Evolutionary conservation across 768 basidiomycete species (phyloP), one percentile per base, ranked within the genome.

Genomic region (Russula sp.): DNA sequence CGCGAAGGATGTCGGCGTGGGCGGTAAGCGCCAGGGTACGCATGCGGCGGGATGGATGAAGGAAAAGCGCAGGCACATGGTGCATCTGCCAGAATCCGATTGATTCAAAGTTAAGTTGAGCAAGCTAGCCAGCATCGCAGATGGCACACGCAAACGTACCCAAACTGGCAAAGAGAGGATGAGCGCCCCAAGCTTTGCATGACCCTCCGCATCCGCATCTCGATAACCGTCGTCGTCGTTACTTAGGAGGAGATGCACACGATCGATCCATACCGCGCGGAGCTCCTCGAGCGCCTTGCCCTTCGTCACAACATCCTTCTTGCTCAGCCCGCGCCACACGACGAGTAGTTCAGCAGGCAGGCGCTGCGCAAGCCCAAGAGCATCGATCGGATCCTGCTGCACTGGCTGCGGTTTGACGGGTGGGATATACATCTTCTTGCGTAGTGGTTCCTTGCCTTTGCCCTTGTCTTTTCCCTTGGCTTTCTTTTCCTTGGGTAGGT

Each of bases 281-380:
- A 98, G 75, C 64, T 96, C 95, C 71, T 97, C 94, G 66, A 98
- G 76, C 0, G 92, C 95, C 70, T 87, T 85, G 24, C 81, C 76
- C 74, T 91, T 89, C 2, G 96, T 98, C 32, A 92, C 81, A 30
- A 83, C 81, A 62, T 95, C 93, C 77, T 96, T 96, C 83, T 98
- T 98, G 30, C 83, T 86, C 57, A 98, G 78, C 67, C 84, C 82
- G 55, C 93, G 78, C 59, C 98, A 80, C 2, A 94, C 82, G 53
- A 98, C 84, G 8, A 94, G 80, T 24, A 98, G 79, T 30, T 94
- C 92, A 2, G 94, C 83, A 0, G 92, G 91, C 5, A 97, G 75
- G 14, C 77, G 76, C 70, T 84, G 84, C 3, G 84, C 88, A 5
- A 96, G 80, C 0, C 93, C 94, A 3, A 86, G 84, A 1, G 87